phyloP scores from a whole-genome alignment of 495 filamentous ascomycete species.

The Neurospora hispaniola region DNA sequence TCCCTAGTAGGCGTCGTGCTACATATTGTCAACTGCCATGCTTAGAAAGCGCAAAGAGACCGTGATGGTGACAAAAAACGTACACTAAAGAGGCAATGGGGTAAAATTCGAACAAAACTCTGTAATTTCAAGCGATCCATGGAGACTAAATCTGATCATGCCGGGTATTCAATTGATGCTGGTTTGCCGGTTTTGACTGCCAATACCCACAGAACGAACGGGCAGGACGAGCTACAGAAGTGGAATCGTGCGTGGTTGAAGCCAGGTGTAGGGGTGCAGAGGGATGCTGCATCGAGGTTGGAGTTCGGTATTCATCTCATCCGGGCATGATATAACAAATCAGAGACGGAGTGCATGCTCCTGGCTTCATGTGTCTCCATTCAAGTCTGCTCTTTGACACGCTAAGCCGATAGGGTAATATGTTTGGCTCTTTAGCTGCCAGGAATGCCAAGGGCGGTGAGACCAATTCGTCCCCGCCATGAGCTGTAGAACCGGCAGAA shows the following conservation, averaged over 20 bases:
- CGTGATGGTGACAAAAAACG: neutral
- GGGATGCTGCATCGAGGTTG: neutral
- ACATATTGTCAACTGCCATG: neutral
- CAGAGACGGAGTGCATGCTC: neutral
- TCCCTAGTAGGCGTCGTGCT: neutral
- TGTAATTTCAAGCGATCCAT: neutral
- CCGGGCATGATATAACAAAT: no score
- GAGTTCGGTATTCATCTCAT: neutral
- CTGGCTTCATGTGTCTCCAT: neutral
- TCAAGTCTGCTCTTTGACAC: neutral
- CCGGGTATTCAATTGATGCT: neutral
- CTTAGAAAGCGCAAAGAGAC: neutral
- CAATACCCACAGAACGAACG: neutral
- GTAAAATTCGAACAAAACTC: neutral
- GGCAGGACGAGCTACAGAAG: neutral
- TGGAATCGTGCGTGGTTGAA: neutral
- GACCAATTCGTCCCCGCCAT: constrained; percentile 9
- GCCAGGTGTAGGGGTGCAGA: neutral
- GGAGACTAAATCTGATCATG: neutral
- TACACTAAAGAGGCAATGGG: neutral
- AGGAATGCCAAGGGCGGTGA: constrained; percentile 15
- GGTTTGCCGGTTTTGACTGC: neutral
- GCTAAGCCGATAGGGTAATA: neutral
- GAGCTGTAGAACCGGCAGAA: constrained; percentile 19
- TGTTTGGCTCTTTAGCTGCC: neutral